These are phyloP conservation scores for Tetrahymena borealis DNA, from an alignment of 73 alveolate genomes.

Conservation along the genomic window DNA sequence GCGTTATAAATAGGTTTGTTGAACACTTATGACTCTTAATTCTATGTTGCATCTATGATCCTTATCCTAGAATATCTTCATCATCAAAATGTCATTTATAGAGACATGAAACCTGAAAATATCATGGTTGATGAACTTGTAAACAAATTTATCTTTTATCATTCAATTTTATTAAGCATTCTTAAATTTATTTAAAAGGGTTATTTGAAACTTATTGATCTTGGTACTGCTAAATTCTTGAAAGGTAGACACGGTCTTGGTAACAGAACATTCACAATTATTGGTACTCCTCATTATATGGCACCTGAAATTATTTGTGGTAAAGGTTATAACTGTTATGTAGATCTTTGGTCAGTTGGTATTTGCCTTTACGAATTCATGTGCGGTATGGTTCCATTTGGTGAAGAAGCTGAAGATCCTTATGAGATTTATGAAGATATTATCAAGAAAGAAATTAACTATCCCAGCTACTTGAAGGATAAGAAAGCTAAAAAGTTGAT, in stretches of 20 bases:
- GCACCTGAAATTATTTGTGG: constrained; percentile 62
- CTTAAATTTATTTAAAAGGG: constrained; percentile 18
- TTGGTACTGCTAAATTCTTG: constrained; percentile 54
- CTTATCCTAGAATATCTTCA: constrained; percentile 54
- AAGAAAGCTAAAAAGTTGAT: constrained; percentile 50
- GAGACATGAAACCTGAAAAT: constrained; percentile 65
- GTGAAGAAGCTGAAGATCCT: constrained; percentile 66
- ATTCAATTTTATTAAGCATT: neutral
- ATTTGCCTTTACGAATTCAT: constrained; percentile 55
- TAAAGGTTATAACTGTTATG: constrained; percentile 65
- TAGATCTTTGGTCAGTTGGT: constrained; percentile 72
- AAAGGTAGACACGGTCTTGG: constrained; percentile 45
- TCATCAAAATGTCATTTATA: constrained; percentile 53
- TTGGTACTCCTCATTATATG: constrained; percentile 51
- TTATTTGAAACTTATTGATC: constrained; percentile 48
- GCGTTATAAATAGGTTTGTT: constrained; percentile 25
- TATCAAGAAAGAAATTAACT: constrained; percentile 52
- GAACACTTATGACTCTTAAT: constrained; percentile 49
- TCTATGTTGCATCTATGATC: constrained; percentile 54
- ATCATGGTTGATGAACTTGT: constrained; percentile 49
- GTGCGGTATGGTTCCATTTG: constrained; percentile 75
- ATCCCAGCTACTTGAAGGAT: constrained; percentile 56
- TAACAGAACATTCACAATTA: constrained; percentile 45
- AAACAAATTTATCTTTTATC: neutral
- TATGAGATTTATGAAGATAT: constrained; percentile 56